These are phyloP conservation scores for Phytophthora sp. DNA, from an alignment of 352 stramenopile species.

Conservation along the genomic window DNA sequence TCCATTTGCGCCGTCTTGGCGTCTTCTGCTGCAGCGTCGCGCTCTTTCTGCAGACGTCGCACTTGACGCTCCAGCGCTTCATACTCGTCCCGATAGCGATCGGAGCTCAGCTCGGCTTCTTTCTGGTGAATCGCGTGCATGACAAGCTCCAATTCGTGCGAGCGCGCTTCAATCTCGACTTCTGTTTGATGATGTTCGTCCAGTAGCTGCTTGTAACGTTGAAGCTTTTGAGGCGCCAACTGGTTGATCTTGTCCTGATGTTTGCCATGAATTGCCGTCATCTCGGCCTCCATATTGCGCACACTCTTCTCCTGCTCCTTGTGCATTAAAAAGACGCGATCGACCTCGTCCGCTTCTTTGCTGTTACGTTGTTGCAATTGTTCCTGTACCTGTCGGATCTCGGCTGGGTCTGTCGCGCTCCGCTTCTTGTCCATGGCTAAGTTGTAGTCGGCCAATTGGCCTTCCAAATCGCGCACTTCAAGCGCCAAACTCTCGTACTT, in stretches of 20 bases:
- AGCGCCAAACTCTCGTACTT: conserved; percentile 76
- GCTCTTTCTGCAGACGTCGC: conserved; percentile 75
- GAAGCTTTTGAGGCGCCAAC: conserved; percentile 84
- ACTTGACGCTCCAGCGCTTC: conserved; percentile 75
- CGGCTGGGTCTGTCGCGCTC: conserved; percentile 65
- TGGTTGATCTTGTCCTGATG: conserved; percentile 91
- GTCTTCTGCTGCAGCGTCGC: conserved; percentile 80
- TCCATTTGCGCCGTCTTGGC: conserved; percentile 89
- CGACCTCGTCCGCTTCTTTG: conserved; percentile 89
- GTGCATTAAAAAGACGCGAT: conserved; percentile 89
- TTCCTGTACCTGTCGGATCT: conserved; percentile 76
- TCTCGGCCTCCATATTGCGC: conserved; percentile 77
- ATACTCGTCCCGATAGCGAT: conserved; percentile 81
- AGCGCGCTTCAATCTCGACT: conserved; percentile 72
- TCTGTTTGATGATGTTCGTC: conserved; percentile 80
- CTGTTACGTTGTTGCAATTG: conserved; percentile 73
- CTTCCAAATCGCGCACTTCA: conserved; percentile 88
- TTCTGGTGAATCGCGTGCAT: conserved; percentile 81
- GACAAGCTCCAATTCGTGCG: conserved; percentile 72
- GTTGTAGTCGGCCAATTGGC: conserved; percentile 93
- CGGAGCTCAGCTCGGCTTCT: conserved; percentile 68
- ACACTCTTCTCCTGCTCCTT: conserved; percentile 81
- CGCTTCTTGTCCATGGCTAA: conserved; percentile 93
- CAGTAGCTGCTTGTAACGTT: conserved; percentile 78
- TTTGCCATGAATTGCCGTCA: conserved; percentile 78